phyloP scores from a whole-genome alignment of 2,329 filamentous ascomycete species.

The Myriosclerotinia curreyana region DNA sequence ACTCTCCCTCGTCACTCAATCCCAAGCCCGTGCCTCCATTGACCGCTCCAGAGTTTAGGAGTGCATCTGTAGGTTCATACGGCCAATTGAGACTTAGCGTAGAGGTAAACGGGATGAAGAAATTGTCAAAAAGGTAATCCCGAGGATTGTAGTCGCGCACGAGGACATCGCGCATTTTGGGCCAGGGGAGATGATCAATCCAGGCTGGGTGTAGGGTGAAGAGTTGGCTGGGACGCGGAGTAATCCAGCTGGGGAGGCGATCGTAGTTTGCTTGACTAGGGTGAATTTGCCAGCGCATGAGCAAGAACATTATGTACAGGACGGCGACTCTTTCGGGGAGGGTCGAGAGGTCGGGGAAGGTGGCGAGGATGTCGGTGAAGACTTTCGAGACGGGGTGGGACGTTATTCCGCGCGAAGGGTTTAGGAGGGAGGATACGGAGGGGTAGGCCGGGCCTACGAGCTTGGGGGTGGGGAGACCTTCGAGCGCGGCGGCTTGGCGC shows the following conservation, averaged over 20 bases:
- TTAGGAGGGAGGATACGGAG: conserved; percentile 73
- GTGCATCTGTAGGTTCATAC: conserved; percentile 68
- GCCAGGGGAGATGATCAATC: conserved; percentile 81
- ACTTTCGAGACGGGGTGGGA: conserved; percentile 79
- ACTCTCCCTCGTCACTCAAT: conserved; percentile 52
- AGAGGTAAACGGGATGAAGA: conserved; percentile 78
- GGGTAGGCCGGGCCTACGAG: conserved; percentile 77
- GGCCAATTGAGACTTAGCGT: conserved; percentile 81
- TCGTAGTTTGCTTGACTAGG: conserved; percentile 78
- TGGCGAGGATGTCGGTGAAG: conserved; percentile 78
- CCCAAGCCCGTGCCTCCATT: conserved; percentile 54
- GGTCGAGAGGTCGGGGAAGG: conserved; percentile 76
- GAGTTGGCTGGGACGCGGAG: conserved; percentile 64
- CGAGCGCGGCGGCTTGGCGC: conserved; percentile 61
- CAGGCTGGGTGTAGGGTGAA: conserved; percentile 70
- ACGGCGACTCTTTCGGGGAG: conserved; percentile 80
- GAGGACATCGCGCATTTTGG: conserved; percentile 68
- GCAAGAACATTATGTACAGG: conserved; percentile 80
- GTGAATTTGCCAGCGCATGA: conserved; percentile 82
- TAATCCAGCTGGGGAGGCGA: conserved; percentile 69
- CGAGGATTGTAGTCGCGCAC: conserved; percentile 48
- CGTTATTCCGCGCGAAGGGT: conserved; percentile 59
- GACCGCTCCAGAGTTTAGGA: conserved; percentile 55
- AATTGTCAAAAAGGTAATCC: conserved; percentile 69
- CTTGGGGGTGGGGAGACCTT: conserved; percentile 61